Base-by-base conservation (phyloP, 78 protist genomes). In the Ministeria vibrans region DNA sequence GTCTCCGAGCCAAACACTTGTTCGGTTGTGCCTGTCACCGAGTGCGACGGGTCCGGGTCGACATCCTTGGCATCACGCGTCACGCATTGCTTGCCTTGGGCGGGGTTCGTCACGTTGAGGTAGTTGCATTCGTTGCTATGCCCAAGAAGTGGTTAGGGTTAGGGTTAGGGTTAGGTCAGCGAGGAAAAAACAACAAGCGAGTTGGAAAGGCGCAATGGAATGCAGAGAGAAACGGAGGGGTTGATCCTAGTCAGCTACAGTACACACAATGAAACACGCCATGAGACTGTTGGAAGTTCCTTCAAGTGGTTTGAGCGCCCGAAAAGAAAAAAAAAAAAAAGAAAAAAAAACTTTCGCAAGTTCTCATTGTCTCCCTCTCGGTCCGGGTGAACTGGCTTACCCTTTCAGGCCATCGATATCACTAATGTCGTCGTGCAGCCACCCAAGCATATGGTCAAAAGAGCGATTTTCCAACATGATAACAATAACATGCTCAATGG, bases 391-490 rank as follows among this genome's bases (percentile, higher is more conserved):
- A 9, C 9, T 49, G 9, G 41, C 13, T 13, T 13, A 38, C 3
- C 75, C 75, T 2, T 1, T 72, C 32, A 72, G 32, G 41, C 77
- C 77, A 20, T 72, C 59, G 34, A 72, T 38, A 34, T n/a, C 77
- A 20, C 51, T 41, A 36, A 38, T 72, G 32, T 2, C 15, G 0
- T 36, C 61, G 2, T 15, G 1, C 30, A 39, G 41, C 78, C 78
- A 77, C 23, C 87, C 87, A 32, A 64, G 59, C 63, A 83, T 6
- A 49, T 83, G 82, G 70, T 83, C 87, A 39, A 83, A 83, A 43
- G 82, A 77, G 20, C 87, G 80, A 45, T 83, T 83, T 78, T 83
- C 87, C 38, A 46, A 38, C 80, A 83, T 83, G 41, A 75, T 32
- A 23, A 83, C 32, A 11, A 83, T 63, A 11, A 78, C 59, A 44